Evolutionary conservation across 768 basidiomycete species (phyloP).

Genomic region (Leccinellum luteum): DNA sequence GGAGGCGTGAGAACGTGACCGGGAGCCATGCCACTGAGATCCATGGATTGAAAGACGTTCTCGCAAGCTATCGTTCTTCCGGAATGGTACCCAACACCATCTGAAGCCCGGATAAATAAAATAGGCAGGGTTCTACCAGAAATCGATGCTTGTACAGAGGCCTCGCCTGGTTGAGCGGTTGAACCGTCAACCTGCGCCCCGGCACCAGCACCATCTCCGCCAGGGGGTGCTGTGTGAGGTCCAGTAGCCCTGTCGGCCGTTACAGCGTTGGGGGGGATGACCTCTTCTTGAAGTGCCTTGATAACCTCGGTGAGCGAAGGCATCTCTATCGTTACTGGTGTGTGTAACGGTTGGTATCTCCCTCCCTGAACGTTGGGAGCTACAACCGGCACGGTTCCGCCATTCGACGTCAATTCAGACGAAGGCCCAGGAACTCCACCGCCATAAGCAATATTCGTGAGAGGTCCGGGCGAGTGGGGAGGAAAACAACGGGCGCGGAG

Average conservation of each 20-base stretch:
- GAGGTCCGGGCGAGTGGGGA: conserved; percentile 63
- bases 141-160: conserved; percentile 47
- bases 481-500: conserved; percentile 76
- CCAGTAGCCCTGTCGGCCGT: conserved; percentile 36
- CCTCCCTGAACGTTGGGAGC: conserved; percentile 32
- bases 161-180: conserved; percentile 18
- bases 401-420: conserved; percentile 28
- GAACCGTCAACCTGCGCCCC: conserved; percentile 31
- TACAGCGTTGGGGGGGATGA: conserved; percentile 40
- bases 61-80: conserved; percentile 82
- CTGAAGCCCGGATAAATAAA: conserved; percentile 75
- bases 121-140: conserved; percentile 71
- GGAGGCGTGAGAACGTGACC: conserved; percentile 46
- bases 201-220: conserved; percentile 21
- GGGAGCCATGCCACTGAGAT: conserved; percentile 49
- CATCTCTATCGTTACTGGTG: conserved; percentile 83
- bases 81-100: conserved; percentile 89
- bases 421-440: conserved; percentile 43
- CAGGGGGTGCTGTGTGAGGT: conserved; percentile 33
- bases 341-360: conserved; percentile 65
- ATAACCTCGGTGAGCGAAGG: conserved; percentile 74
- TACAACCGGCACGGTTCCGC: conserved; percentile 18
- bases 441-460: conserved; percentile 63
- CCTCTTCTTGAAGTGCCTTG: conserved; percentile 74
- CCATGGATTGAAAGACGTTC: conserved; percentile 71